Evolutionary conservation across 495 filamentous ascomycete genomes (phyloP).

Genomic region (Hypoxylon crocopeplum): DNA sequence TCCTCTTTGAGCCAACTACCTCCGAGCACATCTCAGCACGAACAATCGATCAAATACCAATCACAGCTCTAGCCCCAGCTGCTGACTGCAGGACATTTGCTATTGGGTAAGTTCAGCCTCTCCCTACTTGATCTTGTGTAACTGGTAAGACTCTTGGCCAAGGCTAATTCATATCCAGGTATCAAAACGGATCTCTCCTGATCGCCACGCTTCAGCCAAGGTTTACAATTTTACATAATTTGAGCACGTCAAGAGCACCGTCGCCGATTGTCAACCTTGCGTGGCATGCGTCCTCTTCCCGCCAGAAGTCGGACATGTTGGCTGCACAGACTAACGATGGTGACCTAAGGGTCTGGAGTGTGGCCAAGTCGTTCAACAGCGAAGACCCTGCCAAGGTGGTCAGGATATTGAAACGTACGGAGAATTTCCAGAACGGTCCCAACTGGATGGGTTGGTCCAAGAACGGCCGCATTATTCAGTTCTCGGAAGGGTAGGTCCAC

Average conservation of each 20-base stretch:
- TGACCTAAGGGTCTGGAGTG: slow-evolving; percentile 95
- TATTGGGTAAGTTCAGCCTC: slow-evolving; percentile 73
- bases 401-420: slow-evolving; percentile 80
- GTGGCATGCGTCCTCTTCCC: slow-evolving; percentile 97
- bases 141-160: slow-evolving; percentile 35
- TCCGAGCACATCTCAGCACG: slow-evolving; percentile 92
- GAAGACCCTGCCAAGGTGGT: slow-evolving; percentile 84
- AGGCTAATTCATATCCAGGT: slow-evolving; percentile 63
- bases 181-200: slow-evolving; percentile 93
- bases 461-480: slow-evolving; percentile 94
- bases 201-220: slow-evolving; percentile 87
- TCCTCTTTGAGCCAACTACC: slow-evolving; percentile 90
- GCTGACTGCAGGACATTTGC: slow-evolving; percentile 97
- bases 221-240: slow-evolving; percentile 93
- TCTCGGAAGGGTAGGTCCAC: slow-evolving; percentile 82
- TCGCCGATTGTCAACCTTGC: slow-evolving; percentile 89
- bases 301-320: slow-evolving; percentile 98
- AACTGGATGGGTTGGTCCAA: slow-evolving; percentile 99
- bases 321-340: slow-evolving; percentile 91
- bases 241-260: slow-evolving; percentile 80
- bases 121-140: slow-evolving; percentile 2
- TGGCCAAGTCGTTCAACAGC: slow-evolving; percentile 80
- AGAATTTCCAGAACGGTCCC: slow-evolving; percentile 74
- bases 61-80: slow-evolving; percentile 88
- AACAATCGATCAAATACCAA: slow-evolving; percentile 89